These are phyloP conservation scores for Coemansia sp. DNA, from an alignment of 192 early-diverging fungal species.

Conservation along the genomic window DNA sequence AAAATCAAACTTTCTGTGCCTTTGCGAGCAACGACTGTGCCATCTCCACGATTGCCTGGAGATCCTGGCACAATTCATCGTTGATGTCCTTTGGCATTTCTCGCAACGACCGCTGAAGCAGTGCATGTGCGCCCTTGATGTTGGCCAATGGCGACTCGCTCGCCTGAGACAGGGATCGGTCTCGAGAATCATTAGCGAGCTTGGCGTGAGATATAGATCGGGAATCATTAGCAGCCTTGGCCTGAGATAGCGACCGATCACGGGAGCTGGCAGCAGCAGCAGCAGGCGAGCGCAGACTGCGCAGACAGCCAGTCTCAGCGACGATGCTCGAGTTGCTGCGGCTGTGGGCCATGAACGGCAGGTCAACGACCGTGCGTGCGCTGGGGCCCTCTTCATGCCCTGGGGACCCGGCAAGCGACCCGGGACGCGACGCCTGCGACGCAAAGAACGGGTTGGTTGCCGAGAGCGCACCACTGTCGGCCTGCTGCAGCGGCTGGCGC, in stretches of 20 bases:
- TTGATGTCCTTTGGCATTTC: constrained; percentile 5
- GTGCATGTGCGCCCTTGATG: constrained; percentile 18
- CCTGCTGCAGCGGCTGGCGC: not conserved
- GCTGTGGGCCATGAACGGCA: constrained; percentile 17
- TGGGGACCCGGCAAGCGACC: not conserved
- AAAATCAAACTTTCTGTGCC: not conserved
- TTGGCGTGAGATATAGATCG: not conserved
- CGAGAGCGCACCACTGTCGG: not conserved
- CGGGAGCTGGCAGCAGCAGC: not conserved
- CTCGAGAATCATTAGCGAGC: not conserved
- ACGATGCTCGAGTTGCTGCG: constrained; percentile 34
- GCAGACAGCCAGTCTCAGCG: constrained; percentile 45
- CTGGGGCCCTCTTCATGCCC: not conserved
- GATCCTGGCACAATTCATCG: constrained; percentile 13
- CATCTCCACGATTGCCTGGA: constrained; percentile 33
- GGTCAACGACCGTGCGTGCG: constrained; percentile 1
- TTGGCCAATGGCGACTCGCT: constrained; percentile 7
- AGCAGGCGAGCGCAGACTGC: constrained; percentile 22
- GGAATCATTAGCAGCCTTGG: not conserved
- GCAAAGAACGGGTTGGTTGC: constrained; percentile 30
- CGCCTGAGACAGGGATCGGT: not conserved
- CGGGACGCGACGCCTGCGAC: not conserved
- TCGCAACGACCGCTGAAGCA: constrained; percentile 16
- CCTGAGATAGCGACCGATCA: not conserved
- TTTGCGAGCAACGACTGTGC: constrained; percentile 25